Base-by-base conservation (phyloP, 768 basidiomycete species). In the Hydnomerulius pinastri region DNA sequence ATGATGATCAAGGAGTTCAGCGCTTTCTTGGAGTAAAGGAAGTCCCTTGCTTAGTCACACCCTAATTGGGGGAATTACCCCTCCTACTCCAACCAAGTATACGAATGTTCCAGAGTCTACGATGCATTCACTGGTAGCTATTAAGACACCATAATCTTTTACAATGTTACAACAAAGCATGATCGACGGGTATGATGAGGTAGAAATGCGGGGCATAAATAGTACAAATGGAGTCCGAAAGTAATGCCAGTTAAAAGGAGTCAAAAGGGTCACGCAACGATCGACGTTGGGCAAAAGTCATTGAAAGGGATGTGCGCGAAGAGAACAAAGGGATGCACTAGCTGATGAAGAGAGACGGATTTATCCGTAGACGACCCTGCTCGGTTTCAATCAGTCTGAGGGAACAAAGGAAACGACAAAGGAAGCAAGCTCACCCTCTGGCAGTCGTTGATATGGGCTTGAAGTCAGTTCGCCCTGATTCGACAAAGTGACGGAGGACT, bases 361-460 rank as follows among this genome's bases (percentile, higher is more conserved):
- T 68, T 58, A 77, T 69, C 76, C 71, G 59, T 78, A 78, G 46
- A 72, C 69, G 45, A 78, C 65, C 46, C 77, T 78, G 48, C 47
- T 37, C 11, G 36, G 38, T 42, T 28, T 28, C 7, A 18, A 25
- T 57, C 17, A 65, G 53, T 43, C 49, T 35, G 39, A 46, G 36
- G 18, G 17, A 2, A 24, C 20, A 24, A 53, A 33, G 13, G 27
- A 9, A 20, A 8, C 17, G 45, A 47, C 25, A 51, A 15, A 35
- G 35, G 42, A 42, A 25, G 17, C 50, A 33, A 51, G 73, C 87
- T 77, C 68, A 90, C 87, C 88, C 87, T 71, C 82, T 70, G 6
- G 82, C 49, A 9, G 87, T 86, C 17, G 87, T 87, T 33, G 87
- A 88, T 74, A 89, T 86, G n/a, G 89, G 89, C 63, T 83, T 81